Percentiles rank a stretch among this genome's conserved stretches.
phyloP scores from a whole-genome alignment of 176 grass and related monocot genomes.

The Rhynchospora breviuscula region DNA sequence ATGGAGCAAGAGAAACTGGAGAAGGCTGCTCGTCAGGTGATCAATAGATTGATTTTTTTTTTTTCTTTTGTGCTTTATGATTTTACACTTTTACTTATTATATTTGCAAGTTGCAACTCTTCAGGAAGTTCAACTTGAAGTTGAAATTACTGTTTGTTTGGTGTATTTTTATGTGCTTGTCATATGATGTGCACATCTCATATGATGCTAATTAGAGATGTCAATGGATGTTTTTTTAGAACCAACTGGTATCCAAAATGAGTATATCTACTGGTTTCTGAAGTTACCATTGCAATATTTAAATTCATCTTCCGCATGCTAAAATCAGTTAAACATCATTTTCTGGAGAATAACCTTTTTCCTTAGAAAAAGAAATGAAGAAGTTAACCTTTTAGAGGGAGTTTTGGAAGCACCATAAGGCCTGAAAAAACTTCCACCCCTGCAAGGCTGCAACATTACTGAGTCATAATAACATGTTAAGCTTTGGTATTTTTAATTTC shows the following conservation, averaged over 20 bases:
- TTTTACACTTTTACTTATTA: not conserved
- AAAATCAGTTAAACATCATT: not conserved
- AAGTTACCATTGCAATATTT: not conserved
- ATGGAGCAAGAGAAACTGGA: slow-evolving; percentile 76
- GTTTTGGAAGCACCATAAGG: not conserved
- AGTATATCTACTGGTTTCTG: not conserved
- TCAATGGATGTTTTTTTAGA: not conserved
- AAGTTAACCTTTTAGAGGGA: not conserved
- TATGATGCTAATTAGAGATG: not conserved
- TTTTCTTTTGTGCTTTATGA: not conserved
- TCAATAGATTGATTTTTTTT: not conserved
- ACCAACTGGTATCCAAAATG: not conserved
- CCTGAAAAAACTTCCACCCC: not conserved
- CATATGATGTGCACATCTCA: not conserved
- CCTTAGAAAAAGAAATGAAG: not conserved
- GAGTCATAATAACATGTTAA: not conserved
- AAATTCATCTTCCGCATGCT: not conserved
- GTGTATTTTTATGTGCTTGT: not conserved
- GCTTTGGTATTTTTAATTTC: not conserved
- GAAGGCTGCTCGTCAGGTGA: slow-evolving; percentile 66
- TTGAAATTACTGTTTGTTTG: not conserved
- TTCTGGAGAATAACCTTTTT: not conserved
- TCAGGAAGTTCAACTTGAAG: not conserved
- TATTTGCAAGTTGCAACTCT: not conserved
- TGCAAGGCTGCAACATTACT: not conserved